These are phyloP conservation scores for Russula olivacea DNA, from an alignment of 768 basidiomycete species.

Conservation along the genomic window DNA sequence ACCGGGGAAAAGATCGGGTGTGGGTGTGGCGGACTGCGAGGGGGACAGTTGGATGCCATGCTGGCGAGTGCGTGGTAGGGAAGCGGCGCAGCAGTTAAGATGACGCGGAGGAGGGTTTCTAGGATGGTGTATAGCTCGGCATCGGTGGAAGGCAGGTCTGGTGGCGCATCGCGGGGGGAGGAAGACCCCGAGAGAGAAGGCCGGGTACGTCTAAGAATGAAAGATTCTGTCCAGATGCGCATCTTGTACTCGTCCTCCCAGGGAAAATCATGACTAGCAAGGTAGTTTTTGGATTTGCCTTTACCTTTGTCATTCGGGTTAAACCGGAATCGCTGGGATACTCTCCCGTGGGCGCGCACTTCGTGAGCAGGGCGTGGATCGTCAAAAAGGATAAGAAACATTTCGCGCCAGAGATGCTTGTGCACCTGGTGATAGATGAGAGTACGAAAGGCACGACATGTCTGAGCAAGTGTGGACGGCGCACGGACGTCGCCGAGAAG, in stretches of 20 bases:
- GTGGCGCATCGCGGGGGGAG: not conserved
- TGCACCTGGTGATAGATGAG: constrained; percentile 33
- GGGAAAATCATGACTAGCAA: not conserved
- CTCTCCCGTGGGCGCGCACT: constrained; percentile 1
- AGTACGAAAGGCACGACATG: constrained; percentile 30
- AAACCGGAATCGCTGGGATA: not conserved
- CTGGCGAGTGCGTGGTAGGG: constrained; percentile 27
- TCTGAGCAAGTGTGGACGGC: constrained; percentile 33
- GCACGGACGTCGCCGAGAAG: constrained; percentile 28
- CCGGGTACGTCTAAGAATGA: constrained; percentile 21
- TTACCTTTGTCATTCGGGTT: not conserved
- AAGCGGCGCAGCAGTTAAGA: constrained; percentile 34
- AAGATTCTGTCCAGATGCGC: constrained; percentile 30
- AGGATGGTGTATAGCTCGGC: constrained; percentile 27
- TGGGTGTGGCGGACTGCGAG: not conserved
- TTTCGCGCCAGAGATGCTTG: constrained; percentile 36
- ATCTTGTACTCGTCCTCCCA: constrained; percentile 29
- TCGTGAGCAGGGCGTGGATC: constrained; percentile 27
- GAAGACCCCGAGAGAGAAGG: not conserved
- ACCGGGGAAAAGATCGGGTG: constrained; percentile 33
- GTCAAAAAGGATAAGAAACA: constrained; percentile 37
- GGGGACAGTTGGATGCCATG: not conserved
- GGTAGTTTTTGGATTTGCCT: not conserved
- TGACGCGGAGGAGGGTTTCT: constrained; percentile 32
- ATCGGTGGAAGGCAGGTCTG: not conserved